Conservation (phyloP, 2,329 filamentous ascomycete species). For the Penicillium sp. region DNA sequence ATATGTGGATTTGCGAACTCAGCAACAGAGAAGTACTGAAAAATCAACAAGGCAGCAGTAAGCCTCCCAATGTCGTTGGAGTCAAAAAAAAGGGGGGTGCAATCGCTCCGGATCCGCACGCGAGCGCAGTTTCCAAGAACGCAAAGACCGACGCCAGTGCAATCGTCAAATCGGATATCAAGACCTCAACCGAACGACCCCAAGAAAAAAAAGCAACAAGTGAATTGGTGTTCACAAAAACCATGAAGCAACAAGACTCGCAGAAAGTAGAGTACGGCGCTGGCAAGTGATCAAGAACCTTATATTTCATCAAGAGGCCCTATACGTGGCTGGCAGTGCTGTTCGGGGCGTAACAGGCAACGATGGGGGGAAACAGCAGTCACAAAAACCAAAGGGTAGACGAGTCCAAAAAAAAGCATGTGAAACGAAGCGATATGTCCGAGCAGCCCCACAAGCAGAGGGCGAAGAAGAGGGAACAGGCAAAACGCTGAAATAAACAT, state of each 20-base stretch:
- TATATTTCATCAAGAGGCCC: too few relatives aligned
- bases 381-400: neutral
- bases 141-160: conserved; percentile 28
- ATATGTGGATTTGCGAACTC: too few relatives aligned
- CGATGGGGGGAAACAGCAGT: neutral
- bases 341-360: conserved; percentile 4
- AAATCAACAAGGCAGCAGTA: conserved; percentile 9
- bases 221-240: conserved; percentile 6
- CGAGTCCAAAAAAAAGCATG: conserved; percentile 9
- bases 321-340: conserved; percentile 7
- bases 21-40: neutral
- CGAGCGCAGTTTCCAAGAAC: conserved; percentile 20
- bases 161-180: conserved; percentile 36
- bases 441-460: conserved; percentile 11
- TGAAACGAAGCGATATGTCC: conserved; percentile 14
- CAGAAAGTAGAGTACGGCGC: conserved; percentile 9
- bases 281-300: too few relatives aligned
- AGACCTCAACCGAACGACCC: conserved; percentile 15
- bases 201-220: neutral
- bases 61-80: conserved; percentile 8
- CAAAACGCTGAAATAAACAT: conserved; percentile 24
- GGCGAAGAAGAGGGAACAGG: too few relatives aligned
- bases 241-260: conserved; percentile 7
- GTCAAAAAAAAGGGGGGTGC: neutral
- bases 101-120: conserved; percentile 9